A percentile compares a stretch with the other conserved stretches of the same genome.
These are phyloP conservation scores for Cryomyces antarcticus DNA, from an alignment of 495 filamentous ascomycete species.

Conservation along the genomic window DNA sequence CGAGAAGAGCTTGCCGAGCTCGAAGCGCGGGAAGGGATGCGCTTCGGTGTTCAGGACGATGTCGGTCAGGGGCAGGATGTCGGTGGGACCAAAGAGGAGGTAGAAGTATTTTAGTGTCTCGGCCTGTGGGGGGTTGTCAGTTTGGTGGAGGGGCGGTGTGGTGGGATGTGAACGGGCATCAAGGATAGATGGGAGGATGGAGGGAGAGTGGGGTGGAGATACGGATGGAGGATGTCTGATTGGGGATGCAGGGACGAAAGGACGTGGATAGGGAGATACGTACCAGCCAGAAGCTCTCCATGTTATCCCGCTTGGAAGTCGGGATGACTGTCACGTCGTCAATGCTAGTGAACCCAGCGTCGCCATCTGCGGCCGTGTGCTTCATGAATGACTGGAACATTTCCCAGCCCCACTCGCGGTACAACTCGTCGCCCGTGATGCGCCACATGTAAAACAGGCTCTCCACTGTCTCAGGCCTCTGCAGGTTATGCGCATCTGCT, in stretches of 20 bases:
- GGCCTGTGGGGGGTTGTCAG: constrained; percentile 28
- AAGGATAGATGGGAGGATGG: background rate
- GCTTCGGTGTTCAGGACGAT: constrained; percentile 93
- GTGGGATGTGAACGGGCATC: background rate
- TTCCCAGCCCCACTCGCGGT: constrained; percentile 94
- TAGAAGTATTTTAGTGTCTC: constrained; percentile 70
- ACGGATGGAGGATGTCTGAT: background rate
- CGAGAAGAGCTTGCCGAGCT: constrained; percentile 52
- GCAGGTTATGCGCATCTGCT: constrained; percentile 75
- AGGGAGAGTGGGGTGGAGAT: no score
- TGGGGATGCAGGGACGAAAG: background rate
- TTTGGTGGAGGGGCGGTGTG: background rate
- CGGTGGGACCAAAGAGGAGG: constrained; percentile 35
- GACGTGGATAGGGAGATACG: constrained; percentile 9
- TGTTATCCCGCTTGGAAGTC: constrained; percentile 18
- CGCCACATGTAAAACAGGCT: constrained; percentile 97
- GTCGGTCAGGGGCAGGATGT: constrained; percentile 64
- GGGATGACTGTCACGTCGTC: constrained; percentile 36
- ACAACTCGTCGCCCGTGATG: constrained; percentile 78
- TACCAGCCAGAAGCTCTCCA: constrained; percentile 43
- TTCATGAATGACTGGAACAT: constrained; percentile 88
- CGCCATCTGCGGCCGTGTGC: constrained; percentile 29
- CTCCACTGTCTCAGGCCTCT: constrained; percentile 87
- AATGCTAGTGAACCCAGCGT: constrained; percentile 54
- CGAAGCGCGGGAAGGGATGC: constrained; percentile 74